A percentile compares a stretch with the other conserved stretches of the same genome.
These are phyloP conservation scores for Aspergillus incahuasiensis DNA, from an alignment of 495 filamentous ascomycete species.

Conservation along the genomic window DNA sequence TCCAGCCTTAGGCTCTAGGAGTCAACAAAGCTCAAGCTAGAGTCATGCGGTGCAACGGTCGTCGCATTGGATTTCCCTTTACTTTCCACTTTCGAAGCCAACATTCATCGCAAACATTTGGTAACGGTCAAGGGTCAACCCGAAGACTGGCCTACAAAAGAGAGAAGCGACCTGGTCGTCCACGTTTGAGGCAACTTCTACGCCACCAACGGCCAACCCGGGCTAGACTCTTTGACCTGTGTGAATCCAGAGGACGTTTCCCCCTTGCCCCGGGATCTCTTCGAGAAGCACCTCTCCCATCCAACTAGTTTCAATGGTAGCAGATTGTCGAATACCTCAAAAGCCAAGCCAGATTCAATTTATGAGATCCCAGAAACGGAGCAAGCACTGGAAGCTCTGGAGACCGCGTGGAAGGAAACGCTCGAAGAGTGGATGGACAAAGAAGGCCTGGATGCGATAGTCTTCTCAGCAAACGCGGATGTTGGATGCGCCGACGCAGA, in stretches of 20 bases:
- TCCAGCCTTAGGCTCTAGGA: slow-evolving; percentile 33
- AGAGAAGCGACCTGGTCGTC: slow-evolving; percentile 31
- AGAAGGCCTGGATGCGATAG: slow-evolving; percentile 29
- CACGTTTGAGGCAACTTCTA: slow-evolving; percentile 37
- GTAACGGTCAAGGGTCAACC: too few species aligned
- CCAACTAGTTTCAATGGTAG: slow-evolving; percentile 27
- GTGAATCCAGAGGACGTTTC: slow-evolving; percentile 26
- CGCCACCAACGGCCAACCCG: slow-evolving; percentile 12
- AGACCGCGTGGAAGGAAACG: slow-evolving; percentile 28
- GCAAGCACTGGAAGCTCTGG: slow-evolving; percentile 27
- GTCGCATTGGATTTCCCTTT: slow-evolving; percentile 33
- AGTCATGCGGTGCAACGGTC: slow-evolving; percentile 29
- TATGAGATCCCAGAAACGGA: slow-evolving; percentile 23
- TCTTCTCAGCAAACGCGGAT: slow-evolving; percentile 33
- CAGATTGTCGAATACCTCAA: slow-evolving; percentile 33
- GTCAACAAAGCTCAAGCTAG: slow-evolving; percentile 19
- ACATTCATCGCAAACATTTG: too few species aligned
- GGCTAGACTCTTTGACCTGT: too few species aligned
- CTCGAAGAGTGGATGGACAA: slow-evolving; percentile 34
- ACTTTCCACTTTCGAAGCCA: slow-evolving; percentile 22
- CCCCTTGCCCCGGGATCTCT: slow-evolving; percentile 30
- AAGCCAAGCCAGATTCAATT: slow-evolving; percentile 21
- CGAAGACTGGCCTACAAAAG: slow-evolving; percentile 6
- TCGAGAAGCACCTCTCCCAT: slow-evolving; percentile 17
- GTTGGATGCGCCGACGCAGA: slow-evolving; percentile 30